Conservation (phyloP, 441 rosid species). For the Syzygium syzygioides region DNA sequence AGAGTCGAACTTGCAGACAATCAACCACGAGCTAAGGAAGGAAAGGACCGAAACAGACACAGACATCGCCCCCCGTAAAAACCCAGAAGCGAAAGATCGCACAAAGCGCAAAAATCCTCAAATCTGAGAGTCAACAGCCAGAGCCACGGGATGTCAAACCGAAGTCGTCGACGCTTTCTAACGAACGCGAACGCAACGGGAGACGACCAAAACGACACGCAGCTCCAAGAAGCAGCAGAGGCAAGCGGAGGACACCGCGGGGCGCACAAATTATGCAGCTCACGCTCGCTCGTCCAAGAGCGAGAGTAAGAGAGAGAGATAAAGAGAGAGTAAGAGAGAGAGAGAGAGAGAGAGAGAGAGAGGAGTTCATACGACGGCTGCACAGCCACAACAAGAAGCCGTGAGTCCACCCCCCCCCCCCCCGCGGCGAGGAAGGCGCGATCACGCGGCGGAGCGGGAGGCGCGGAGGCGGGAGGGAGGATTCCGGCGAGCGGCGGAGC, state of each 20-base stretch:
- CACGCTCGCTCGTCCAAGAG: neutral
- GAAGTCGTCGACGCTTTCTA: neutral
- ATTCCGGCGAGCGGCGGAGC: neutral
- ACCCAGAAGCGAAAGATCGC: neutral
- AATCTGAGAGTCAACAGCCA: neutral
- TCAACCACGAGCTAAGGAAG: neutral
- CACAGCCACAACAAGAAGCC: constrained; percentile 11
- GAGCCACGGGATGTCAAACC: neutral
- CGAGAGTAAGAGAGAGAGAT: neutral
- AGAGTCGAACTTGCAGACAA: neutral
- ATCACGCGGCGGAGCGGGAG: neutral
- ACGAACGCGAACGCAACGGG: neutral
- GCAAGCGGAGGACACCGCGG: neutral
- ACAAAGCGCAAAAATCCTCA: neutral
- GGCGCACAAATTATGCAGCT: neutral
- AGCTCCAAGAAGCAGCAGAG: neutral
- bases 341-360: neutral
- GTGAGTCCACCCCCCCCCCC: too few relatives aligned
- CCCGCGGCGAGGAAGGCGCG: neutral
- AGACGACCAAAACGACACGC: neutral
- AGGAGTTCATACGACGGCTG: constrained; percentile 30
- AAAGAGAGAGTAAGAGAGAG: constrained; percentile 1
- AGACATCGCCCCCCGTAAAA: accelerated
- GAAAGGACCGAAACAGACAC: neutral
- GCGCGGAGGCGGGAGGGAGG: neutral